phyloP scores from a whole-genome alignment of 768 basidiomycete species.

The Xerocomus potaroensis region DNA sequence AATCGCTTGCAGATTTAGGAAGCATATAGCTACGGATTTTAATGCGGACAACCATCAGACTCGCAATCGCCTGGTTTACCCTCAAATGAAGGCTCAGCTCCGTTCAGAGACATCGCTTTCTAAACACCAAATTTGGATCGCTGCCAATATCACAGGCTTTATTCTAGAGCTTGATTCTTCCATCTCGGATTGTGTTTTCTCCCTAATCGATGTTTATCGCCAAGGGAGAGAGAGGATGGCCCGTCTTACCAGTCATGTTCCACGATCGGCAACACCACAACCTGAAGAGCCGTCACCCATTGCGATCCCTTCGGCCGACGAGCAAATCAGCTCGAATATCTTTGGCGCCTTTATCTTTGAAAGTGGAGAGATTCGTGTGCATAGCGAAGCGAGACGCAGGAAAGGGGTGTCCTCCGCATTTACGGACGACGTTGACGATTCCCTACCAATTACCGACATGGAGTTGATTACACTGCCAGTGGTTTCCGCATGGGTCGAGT shows the following conservation, averaged over 20 bases:
- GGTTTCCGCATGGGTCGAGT: conserved; percentile 81
- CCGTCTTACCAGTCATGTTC: conserved; percentile 52
- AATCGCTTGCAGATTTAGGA: conserved; percentile 62
- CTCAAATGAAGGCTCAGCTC: conserved; percentile 74
- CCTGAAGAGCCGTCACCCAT: conserved; percentile 4
- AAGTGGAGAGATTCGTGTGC: conserved; percentile 80
- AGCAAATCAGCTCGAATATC: conserved; percentile 52
- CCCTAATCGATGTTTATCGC: conserved; percentile 81
- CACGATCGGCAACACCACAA: conserved; percentile 31
- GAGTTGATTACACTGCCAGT: conserved; percentile 73
- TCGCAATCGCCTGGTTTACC: conserved; percentile 71
- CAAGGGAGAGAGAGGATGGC: conserved; percentile 77
- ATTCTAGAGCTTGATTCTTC: conserved; percentile 78
- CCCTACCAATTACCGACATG: conserved; percentile 42
- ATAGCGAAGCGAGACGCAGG: conserved; percentile 46
- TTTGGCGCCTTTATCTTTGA: conserved; percentile 69
- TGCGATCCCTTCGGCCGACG: conserved; percentile 8
- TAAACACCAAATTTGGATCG: conserved; percentile 54
- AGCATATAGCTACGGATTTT: conserved; percentile 68
- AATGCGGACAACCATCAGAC: conserved; percentile 61
- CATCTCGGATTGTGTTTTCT: conserved; percentile 73
- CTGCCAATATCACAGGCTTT: conserved; percentile 78
- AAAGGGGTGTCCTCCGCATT: conserved; percentile 33
- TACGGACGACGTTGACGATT: conserved; percentile 48
- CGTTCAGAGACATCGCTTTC: conserved; percentile 48